Conservation (phyloP, 805 yeast genomes). For the Osmozyma mogii region DNA sequence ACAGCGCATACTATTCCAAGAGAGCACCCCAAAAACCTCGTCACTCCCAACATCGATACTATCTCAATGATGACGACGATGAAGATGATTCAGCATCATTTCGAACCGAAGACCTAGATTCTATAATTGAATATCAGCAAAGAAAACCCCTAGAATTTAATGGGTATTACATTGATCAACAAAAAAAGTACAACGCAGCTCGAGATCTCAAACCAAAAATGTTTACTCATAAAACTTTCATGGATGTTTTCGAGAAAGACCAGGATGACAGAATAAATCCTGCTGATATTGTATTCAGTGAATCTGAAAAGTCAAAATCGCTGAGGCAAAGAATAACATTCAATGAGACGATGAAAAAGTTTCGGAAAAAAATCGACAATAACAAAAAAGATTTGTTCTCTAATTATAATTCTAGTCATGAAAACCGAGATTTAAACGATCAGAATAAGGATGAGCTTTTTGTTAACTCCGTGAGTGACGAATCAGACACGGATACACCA, state of each 20-base stretch:
- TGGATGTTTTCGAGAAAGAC: conserved; percentile 24
- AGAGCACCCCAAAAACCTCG: background rate
- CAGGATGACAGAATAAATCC: conserved; percentile 29
- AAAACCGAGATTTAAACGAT: conserved; percentile 2
- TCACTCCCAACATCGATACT: background rate
- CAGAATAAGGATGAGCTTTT: conserved; percentile 1
- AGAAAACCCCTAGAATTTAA: conserved; percentile 6
- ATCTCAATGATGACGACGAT: background rate
- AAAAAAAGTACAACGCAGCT: conserved; percentile 27
- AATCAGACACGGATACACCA: background rate
- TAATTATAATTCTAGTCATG: conserved; percentile 1
- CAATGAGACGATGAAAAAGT: conserved; percentile 18
- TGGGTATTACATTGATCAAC: conserved; percentile 32
- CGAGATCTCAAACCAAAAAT: conserved; percentile 22
- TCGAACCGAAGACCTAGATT: too few relatives aligned
- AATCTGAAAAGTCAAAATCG: conserved; percentile 10
- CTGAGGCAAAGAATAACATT: conserved; percentile 17
- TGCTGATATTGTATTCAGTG: conserved; percentile 32
- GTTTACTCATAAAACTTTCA: conserved; percentile 34
- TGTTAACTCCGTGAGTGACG: background rate
- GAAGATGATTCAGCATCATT: background rate
- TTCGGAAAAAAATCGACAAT: conserved; percentile 22
- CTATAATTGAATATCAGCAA: background rate
- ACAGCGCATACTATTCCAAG: conserved; percentile 1
- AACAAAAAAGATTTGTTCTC: conserved; percentile 25